Base-by-base conservation (phyloP, 116 monocot genomes). In the Phalaenopsis hybrid region DNA sequence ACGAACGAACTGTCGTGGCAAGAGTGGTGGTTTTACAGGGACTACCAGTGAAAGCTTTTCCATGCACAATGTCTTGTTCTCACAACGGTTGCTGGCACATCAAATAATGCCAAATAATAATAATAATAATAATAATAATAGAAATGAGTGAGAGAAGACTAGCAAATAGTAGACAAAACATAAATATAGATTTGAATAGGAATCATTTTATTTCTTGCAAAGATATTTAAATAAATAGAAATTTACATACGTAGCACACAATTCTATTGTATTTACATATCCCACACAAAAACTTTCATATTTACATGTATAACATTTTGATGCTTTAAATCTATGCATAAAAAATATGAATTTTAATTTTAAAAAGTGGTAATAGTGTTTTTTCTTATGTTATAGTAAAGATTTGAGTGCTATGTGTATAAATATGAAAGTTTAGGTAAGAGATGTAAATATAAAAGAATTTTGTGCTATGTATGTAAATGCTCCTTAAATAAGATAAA, bases 31-130 rank as follows among this genome's bases (percentile, higher is more conserved):
- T 77, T 87, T 93, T 84, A 93, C 89, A 59, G 95, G 95, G 76
- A 98, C 95, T 57, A 95, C 98, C 72, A 90, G 44, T 9, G 94
- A 78, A 78, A 98, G 94, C 70, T 98, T 98, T 81, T 98, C 98
- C 88, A 93, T 81, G 85, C 98, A 98, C 8, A 92, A 84, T n/a
- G 95, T 90, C 84, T 84, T 98, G 81, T 95, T 98, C 59, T 90
- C 58, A 82, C 98, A 98, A 43, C 83, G 80, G 77, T 98, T 91
- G 6, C 93, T 93, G 76, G 28, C 4, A 31, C 23, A 45, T 20
- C 20, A 72, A 45, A 75, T 16, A 75, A 45, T n/a, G 20, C 7
- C 44, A 46, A 6, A 75, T 15, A 75, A 45, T 20, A 45, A 75
- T 7, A 75, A 28, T 28, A 28, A 28, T 28, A 28, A 28, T 28